Percentiles rank a stretch among this genome's conserved stretches.
These are phyloP conservation scores for Coniochaeta hoffmannii DNA, from an alignment of 2,329 filamentous ascomycete genomes.

Conservation along the genomic window DNA sequence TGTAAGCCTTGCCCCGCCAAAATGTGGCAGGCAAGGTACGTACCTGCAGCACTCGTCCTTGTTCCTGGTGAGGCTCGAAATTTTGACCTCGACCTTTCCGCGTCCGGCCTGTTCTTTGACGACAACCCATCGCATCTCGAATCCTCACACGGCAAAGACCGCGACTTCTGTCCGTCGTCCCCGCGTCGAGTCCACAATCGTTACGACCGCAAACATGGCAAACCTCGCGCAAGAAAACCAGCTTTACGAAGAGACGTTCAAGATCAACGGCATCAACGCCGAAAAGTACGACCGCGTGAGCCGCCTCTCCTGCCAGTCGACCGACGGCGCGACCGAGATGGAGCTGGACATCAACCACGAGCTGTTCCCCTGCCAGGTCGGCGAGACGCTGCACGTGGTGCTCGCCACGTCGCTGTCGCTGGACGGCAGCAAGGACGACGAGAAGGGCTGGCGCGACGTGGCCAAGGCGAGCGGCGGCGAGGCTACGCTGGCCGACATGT, in stretches of 20 bases:
- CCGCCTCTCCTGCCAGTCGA: conserved; percentile 70
- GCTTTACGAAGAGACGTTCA: conserved; percentile 91
- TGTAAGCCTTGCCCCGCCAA: neutral
- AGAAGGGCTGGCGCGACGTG: conserved; percentile 75
- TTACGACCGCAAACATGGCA: conserved; percentile 26
- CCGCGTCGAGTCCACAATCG: too few relatives aligned
- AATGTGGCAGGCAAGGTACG: neutral
- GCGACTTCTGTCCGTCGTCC: too few relatives aligned
- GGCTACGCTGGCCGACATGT: conserved; percentile 65
- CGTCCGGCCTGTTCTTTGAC: neutral
- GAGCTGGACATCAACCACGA: conserved; percentile 91
- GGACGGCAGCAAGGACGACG: conserved; percentile 74
- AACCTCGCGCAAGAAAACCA: conserved; percentile 71
- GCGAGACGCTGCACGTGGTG: conserved; percentile 73
- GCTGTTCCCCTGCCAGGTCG: conserved; percentile 69
- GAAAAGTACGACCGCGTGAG: conserved; percentile 94
- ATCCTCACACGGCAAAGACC: too few relatives aligned
- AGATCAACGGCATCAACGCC: conserved; percentile 68
- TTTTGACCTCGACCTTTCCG: conserved; percentile 2
- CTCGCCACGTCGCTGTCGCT: conserved; percentile 80
- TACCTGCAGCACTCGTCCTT: neutral
- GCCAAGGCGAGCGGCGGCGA: conserved; percentile 45
- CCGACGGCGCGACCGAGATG: conserved; percentile 68
- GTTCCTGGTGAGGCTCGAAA: conserved; percentile 3
- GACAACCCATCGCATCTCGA: neutral